Base-by-base conservation (phyloP, 805 yeast genomes). In the Starmera quercuum region DNA sequence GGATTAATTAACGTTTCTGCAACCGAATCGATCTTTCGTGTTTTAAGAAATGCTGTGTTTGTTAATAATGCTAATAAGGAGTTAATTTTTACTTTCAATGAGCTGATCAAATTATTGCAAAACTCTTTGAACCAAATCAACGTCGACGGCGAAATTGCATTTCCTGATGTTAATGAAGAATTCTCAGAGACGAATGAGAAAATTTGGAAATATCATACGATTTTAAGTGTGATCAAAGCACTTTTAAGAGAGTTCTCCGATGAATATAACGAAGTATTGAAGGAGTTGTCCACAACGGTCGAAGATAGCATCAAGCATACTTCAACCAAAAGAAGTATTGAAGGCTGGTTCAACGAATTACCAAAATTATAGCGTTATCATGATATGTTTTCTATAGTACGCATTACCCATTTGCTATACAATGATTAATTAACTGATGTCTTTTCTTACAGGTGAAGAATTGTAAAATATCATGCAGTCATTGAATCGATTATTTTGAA, bases 1-100 rank as follows among this genome's bases (percentile, higher is more conserved):
- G 63, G 67, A 5, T 51, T 71, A 9, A 58, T 59, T 7, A 73
- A 73, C 40, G 52, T 62, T 13, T 64, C 72, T 33, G 64, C 70
- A 1, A 60, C 61, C 33, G 78, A 73, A 39, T 49, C 64, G 5
- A 49, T 65, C 15, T 56, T 61, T 30, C 59, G 66, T 44, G 54
- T 57, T 7, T 44, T 66, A 35, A 43, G 53, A 5, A 52, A 49
- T 22, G 39, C 46, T 22, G 45, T 49, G 5, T 41, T 39, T 22
- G 33, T 42, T 15, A 46, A 40, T 20, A 42, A 42, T 8, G 46
- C 47, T 9, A 36, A 43, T 12, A 40, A 34, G n/a, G 54, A 47
- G 20, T 50, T 63, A 27, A 50, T 51, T 18, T 45, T 34, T 20
- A 49, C 58, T 5, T 56, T 55, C 30, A 55, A 53, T 25, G 39